Evolutionary conservation across 306 rosid species (phyloP), one percentile per base, ranked within the genome.

Genomic region (Rosa multiflora): DNA sequence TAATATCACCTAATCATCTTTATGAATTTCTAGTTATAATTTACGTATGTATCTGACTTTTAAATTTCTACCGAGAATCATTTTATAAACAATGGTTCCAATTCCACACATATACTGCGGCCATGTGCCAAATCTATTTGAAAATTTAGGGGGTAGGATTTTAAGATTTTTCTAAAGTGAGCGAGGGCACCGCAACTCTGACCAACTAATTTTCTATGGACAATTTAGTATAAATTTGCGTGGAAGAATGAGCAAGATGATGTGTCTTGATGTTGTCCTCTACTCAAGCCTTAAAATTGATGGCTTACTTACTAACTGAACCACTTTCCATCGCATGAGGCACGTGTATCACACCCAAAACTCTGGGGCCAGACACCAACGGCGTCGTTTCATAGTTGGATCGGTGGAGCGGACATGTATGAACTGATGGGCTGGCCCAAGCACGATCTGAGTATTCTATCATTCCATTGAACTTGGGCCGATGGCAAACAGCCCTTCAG

Each of bases 251-350:
- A 39, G 29, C 72, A 40, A 18, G 72, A 42, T 48, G 75, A 47
- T 71, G 61, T 71, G 61, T 71, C 9, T 47, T 47, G 75, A 71
- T 48, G 21, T 14, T 43, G 73, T 43, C 35, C 73, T 8, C 53
- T 40, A n/a, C 7, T 46, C 56, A 0, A 0, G 14, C 59, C 42
- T 71, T 7, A 2, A 52, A 48, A 48, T 71, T 71, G 61, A 71
- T 48, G 39, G 75, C 61, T 26, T 71, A 47, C 43, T 70, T 5
- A 70, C 49, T 8, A 44, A 21, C 42, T 5, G 9, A 42, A 44
- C 18, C 39, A 67, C 6, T 18, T 67, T 10, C 12, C 72, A 40
- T 10, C 9, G 43, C 40, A 32, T 62, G 29, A 62, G 67, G 39
- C 39, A 62, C 67, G 67, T 62, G 42, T 62, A 5, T 13, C 4